Base-by-base conservation (phyloP, 1,284 basidiomycete genomes). In the Rhizoctonia solani region DNA sequence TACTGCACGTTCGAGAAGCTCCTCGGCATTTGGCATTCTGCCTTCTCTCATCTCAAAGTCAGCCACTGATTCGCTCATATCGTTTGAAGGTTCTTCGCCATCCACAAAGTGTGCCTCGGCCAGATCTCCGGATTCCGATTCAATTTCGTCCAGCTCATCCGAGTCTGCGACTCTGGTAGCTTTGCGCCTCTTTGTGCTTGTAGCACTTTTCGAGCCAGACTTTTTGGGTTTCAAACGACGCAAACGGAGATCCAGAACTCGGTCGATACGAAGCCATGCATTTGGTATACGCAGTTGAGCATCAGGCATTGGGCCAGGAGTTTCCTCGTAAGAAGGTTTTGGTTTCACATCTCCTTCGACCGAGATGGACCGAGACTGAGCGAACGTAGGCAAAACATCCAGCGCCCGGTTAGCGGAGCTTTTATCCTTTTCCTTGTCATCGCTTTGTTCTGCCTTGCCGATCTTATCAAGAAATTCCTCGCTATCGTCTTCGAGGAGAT, bases 221-320 rank as follows among this genome's bases (percentile, higher is more conserved):
- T 34, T 27, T 21, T 70, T 71, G 3, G 81, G 78, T 19, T 52
- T 34, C 32, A 74, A 71, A 54, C 74, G 72, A 84, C 89, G 87
- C 14, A 95, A 76, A 49, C 85, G 77, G 30, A 92, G 79, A 72
- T 95, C 92, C 16, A 95, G 79, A 29, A 95, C 80, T 27, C 93
- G 87, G 73, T 93, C 92, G 9, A 92, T 80, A 0, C 87, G 91
- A 77, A 87, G 87, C 91, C 91, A 93, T 1, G 81, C 76, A 0
- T 79, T 78, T 11, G 92, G 91, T 32, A 96, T 88, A 68, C 83
- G 82, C 21, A 76, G 78, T 72, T 91, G 85, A 0, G 92, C 93
- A 70, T 90, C 84, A 0, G 74, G 76, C 52, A 81, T 76, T 9
- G 83, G 78, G 5, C 74, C 70, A 5, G 73, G 71, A 13, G 77